Conservation (phyloP, 306 rosid species). For the Quercus berberidifolia region DNA sequence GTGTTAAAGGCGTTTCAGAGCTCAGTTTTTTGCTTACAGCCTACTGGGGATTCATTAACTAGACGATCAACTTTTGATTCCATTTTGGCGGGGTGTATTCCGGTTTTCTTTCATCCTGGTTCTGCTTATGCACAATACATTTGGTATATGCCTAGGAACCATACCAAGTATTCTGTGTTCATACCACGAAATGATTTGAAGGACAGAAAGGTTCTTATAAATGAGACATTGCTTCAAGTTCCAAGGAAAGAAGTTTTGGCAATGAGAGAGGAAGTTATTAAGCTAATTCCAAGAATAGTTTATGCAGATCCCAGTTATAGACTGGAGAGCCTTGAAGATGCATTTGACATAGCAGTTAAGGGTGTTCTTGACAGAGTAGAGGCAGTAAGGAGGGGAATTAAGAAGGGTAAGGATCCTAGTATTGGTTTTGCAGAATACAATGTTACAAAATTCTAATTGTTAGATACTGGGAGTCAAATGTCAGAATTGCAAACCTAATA, state of each 20-base stretch:
- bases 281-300: conserved; percentile 42
- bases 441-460: background rate
- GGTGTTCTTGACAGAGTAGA: conserved; percentile 45
- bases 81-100: conserved; percentile 56
- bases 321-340: conserved; percentile 41
- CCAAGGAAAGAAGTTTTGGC: conserved; percentile 22
- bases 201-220: conserved; percentile 20
- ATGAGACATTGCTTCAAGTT: conserved; percentile 29
- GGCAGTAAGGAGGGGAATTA: conserved; percentile 12
- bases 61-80: conserved; percentile 57
- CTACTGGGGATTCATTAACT: conserved; percentile 55
- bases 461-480: no score
- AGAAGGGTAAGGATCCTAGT: conserved; percentile 2
- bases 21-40: conserved; percentile 54
- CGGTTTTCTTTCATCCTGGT: conserved; percentile 49
- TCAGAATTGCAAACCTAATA: no score
- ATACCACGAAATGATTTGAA: conserved; percentile 30
- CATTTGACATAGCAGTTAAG: conserved; percentile 50
- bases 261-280: conserved; percentile 45
- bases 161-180: conserved; percentile 34
- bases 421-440: background rate
- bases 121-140: conserved; percentile 56
- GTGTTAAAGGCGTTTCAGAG: conserved; percentile 36
- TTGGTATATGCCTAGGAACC: conserved; percentile 46
- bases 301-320: conserved; percentile 42